Evolutionary conservation across 768 basidiomycete species (phyloP), one percentile per base, ranked within the genome.

Genomic region (Auriscalpium orientale): DNA sequence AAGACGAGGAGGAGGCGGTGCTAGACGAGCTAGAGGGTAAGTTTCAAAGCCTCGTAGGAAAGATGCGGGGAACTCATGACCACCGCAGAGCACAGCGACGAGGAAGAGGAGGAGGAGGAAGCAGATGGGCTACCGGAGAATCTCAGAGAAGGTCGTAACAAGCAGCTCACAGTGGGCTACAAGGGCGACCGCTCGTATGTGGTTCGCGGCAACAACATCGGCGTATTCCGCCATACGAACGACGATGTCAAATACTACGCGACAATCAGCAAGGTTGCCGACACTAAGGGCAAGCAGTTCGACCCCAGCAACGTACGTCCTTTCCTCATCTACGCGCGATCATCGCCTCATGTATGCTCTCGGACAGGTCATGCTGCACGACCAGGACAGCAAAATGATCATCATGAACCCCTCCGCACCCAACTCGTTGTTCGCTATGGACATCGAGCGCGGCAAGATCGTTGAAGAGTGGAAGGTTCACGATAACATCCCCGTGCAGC

Each of bases 381-480:
- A 95, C 61, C 91, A 94, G 83, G 97, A 99, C 70, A 81, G 83
- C 46, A 92, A 91, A 72, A 94, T 99, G 94, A 74, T 99, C 53
- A 68, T 99, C 55, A 90, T 91, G 82, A 88, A 97, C 66, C 84
- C 91, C 4, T 68, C 71, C 40, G 83, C 92, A 40, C 84, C 87
- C 3, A 83, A 91, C 64, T 85, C 93, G 0, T 73, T 99, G 45
- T 97, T 84, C 72, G 84, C 78, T 60, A 84, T 98, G 80, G 97
- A 99, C 72, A 81, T 99, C 58, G 89, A 95, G 70, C 84, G 85
- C 22, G 97, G 92, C 45, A 95, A 97, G 71, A 85, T 99, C 33
- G 92, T 98, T 20, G 97, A 99, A 68, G 97, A 99, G 69, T 98
- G 93, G 94, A 95, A 93, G 68, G 85, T 99, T n/a, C 87, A 94